Percentiles rank a stretch among this genome's conserved stretches.
Evolutionary conservation across 108 stramenopile genomes (phyloP).

Genomic region (Mediolabrus comicus): DNA sequence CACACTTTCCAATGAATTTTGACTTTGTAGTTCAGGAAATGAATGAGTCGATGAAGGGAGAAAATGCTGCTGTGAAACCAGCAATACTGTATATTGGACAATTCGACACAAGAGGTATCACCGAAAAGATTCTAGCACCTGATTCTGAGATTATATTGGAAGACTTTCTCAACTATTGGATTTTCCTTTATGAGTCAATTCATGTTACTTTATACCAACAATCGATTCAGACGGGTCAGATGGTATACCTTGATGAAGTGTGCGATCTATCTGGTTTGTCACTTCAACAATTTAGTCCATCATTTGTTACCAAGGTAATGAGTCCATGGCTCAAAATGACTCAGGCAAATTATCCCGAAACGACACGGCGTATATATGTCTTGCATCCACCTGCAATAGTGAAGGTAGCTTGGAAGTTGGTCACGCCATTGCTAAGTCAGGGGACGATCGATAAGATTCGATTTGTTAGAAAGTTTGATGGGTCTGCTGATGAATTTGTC

Average conservation of each 20-base stretch:
- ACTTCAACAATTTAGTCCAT: constrained; percentile 31
- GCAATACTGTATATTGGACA: constrained; percentile 17
- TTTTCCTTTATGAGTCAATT: constrained; percentile 32
- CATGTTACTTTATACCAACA: constrained; percentile 26
- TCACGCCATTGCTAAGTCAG: constrained; percentile 34
- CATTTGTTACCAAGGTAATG: constrained; percentile 30
- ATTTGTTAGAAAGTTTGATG: constrained; percentile 14
- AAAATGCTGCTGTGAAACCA: background rate
- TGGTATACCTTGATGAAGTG: constrained; percentile 33
- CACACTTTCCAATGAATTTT: constrained; percentile 15
- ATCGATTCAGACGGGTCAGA: constrained; percentile 3
- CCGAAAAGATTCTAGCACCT: constrained; percentile 11
- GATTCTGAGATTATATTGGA: constrained; percentile 8
- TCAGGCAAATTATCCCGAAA: constrained; percentile 45
- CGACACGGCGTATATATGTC: constrained; percentile 28
- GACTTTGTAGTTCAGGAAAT: background rate
- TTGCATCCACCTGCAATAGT: constrained; percentile 30
- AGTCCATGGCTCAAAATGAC: constrained; percentile 38
- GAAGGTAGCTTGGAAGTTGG: constrained; percentile 32
- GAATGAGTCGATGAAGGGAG: background rate
- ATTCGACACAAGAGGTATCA: constrained; percentile 28
- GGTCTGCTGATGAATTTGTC: constrained; percentile 12
- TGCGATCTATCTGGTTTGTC: constrained; percentile 23
- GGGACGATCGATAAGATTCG: constrained; percentile 36
- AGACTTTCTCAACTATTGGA: constrained; percentile 45